Conservation (phyloP, 2,329 filamentous ascomycete genomes). For the Fusarium sp. region DNA sequence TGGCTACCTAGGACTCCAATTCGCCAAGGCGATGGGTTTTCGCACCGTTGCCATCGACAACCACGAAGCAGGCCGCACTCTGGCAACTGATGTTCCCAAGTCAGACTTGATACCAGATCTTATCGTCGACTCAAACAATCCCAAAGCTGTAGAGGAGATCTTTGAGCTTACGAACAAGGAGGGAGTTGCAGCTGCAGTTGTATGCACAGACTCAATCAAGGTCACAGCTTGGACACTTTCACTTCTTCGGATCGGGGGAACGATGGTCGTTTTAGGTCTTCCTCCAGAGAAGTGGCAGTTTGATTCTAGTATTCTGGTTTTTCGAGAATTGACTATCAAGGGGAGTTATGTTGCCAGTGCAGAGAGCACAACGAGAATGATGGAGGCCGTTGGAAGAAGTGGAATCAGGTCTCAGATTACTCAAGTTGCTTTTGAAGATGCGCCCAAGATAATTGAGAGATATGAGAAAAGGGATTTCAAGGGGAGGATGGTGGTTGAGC, state of each 20-base stretch:
- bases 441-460: conserved; percentile 40
- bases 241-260: conserved; percentile 44
- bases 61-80: conserved; percentile 40
- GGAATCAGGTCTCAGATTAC: conserved; percentile 44
- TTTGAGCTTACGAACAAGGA: conserved; percentile 44
- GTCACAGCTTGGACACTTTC: conserved; percentile 46
- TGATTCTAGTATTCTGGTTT: conserved; percentile 44
- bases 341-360: conserved; percentile 47
- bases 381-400: conserved; percentile 41
- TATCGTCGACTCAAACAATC: conserved; percentile 40
- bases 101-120: conserved; percentile 39
- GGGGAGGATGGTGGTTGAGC: conserved; percentile 44
- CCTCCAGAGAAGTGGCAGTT: conserved; percentile 47
- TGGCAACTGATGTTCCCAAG: conserved; percentile 42
- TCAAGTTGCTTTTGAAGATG: conserved; percentile 38
- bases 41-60: conserved; percentile 51
- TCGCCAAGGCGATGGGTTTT: conserved; percentile 49
- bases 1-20: conserved; percentile 50
- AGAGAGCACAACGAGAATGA: conserved; percentile 45
- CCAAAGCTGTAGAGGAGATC: conserved; percentile 35
- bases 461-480: conserved; percentile 44
- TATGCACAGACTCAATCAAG: conserved; percentile 46
- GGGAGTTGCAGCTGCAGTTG: conserved; percentile 45
- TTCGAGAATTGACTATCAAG: conserved; percentile 44
- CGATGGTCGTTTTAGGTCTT: conserved; percentile 44